Conservation (phyloP, 257 asterid species). For the Capsicum baccatum region DNA sequence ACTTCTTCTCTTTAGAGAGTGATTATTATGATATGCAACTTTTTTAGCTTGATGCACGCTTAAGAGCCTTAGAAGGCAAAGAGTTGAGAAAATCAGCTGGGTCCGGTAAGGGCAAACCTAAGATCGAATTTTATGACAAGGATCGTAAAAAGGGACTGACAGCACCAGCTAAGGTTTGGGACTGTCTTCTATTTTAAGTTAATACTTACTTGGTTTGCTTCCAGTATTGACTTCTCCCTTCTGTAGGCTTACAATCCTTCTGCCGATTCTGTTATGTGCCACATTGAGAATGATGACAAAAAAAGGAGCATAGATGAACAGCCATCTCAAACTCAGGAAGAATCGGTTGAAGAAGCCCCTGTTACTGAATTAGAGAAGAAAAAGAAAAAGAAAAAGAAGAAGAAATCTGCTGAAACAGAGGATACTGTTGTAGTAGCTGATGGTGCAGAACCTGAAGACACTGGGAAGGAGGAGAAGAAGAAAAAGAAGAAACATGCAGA, state of each 20-base stretch:
- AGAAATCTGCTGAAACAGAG: conserved; percentile 41
- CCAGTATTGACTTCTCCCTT: conserved; percentile 25
- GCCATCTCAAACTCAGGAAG: conserved; percentile 31
- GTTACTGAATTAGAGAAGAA: conserved; percentile 44
- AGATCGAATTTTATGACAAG: no score
- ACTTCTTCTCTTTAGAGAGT: not conserved
- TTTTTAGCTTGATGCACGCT: no score
- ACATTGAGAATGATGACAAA: conserved; percentile 40
- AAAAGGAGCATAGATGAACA: conserved; percentile 28
- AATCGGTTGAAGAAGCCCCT: conserved; percentile 40
- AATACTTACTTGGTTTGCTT: not conserved
- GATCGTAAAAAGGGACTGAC: no score
- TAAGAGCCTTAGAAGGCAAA: no score
- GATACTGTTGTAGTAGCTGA: conserved; percentile 5
- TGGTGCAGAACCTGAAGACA: conserved; percentile 31
- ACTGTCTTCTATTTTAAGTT: not conserved
- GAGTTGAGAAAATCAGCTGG: no score
- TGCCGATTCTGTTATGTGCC: conserved; percentile 65
- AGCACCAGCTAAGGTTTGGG: conserved; percentile 68
- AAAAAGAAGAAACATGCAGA: conserved; percentile 46
- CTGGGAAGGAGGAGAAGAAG: conserved; percentile 61
- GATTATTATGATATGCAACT: not conserved
- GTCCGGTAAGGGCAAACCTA: no score
- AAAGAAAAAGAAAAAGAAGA: conserved; percentile 51
- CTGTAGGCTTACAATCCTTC: conserved; percentile 36